Conservation (phyloP, 129 eudicot genomes). For the Flaveria ramosissima region DNA sequence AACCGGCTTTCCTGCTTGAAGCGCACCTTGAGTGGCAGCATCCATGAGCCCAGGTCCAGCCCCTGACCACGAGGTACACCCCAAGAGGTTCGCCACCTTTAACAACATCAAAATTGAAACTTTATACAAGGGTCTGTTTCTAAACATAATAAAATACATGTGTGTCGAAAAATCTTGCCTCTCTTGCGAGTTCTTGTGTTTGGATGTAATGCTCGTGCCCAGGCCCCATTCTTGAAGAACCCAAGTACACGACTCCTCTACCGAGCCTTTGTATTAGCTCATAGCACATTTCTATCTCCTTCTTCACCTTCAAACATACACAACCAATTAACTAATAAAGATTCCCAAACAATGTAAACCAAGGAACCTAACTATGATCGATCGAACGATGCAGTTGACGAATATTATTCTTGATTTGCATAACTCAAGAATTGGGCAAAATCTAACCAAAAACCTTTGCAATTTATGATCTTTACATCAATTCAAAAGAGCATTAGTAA, state of each 20-base stretch:
- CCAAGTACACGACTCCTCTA: constrained; percentile 90
- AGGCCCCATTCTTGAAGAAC: constrained; percentile 86
- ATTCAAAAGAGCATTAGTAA: background rate
- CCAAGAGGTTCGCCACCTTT: constrained; percentile 77
- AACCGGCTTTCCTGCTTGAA: constrained; percentile 85
- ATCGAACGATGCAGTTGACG: background rate
- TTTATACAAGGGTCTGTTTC: background rate
- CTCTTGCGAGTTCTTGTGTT: constrained; percentile 64
- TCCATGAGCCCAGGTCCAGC: constrained; percentile 99
- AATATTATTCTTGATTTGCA: background rate
- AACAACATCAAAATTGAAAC: background rate
- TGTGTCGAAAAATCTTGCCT: constrained; percentile 43
- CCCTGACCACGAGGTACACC: constrained; percentile 95
- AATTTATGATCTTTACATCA: background rate
- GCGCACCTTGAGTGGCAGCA: constrained; percentile 91
- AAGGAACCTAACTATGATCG: background rate
- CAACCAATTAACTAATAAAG: background rate
- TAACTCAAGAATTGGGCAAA: background rate
- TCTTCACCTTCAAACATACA: constrained; percentile 59
- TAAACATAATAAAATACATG: background rate
- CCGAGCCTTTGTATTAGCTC: constrained; percentile 82
- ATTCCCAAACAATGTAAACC: background rate
- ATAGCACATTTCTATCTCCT: constrained; percentile 87
- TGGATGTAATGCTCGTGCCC: constrained; percentile 70
- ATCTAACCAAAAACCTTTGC: background rate